Conservation (phyloP, 371 early-diverging fungal genomes). For the Aphelidium insulamus region DNA sequence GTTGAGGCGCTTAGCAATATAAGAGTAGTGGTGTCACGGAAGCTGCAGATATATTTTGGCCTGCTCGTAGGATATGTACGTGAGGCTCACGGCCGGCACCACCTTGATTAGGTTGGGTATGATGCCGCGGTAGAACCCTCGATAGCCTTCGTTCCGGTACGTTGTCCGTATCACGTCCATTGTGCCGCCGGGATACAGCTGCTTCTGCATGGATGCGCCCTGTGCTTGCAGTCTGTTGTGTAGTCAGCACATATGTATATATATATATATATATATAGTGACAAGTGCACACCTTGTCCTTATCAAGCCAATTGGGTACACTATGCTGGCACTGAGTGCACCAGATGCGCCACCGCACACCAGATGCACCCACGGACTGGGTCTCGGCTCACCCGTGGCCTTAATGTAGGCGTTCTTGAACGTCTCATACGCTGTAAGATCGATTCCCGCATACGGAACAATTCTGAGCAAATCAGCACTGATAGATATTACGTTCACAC, state of each 20-base stretch:
- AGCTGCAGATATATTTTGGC: too few species aligned
- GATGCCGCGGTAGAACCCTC: constrained; percentile 42
- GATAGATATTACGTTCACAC: neutral
- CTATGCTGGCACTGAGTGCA: constrained; percentile 39
- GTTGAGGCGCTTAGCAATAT: too few species aligned
- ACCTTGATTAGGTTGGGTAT: constrained; percentile 53
- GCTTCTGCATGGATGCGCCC: constrained; percentile 52
- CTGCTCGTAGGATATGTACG: constrained; percentile 35
- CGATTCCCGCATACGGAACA: constrained; percentile 60
- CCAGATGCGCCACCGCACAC: constrained; percentile 51
- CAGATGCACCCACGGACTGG: constrained; percentile 30
- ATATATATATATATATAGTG: neutral
- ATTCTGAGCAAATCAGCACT: constrained; percentile 31
- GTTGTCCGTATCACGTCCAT: constrained; percentile 44
- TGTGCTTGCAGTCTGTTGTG: constrained; percentile 50
- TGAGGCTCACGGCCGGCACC: constrained; percentile 36
- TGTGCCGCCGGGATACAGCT: constrained; percentile 29
- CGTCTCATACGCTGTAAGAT: constrained; percentile 51
- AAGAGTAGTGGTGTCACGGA: too few species aligned
- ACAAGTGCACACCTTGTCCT: constrained; percentile 35
- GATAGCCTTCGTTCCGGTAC: constrained; percentile 18
- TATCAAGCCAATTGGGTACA: constrained; percentile 56
- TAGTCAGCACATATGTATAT: neutral
- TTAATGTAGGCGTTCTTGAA: constrained; percentile 41
- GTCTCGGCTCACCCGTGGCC: constrained; percentile 16